phyloP scores from a whole-genome alignment of 495 filamentous ascomycete genomes.

The Aspergillus campestris region DNA sequence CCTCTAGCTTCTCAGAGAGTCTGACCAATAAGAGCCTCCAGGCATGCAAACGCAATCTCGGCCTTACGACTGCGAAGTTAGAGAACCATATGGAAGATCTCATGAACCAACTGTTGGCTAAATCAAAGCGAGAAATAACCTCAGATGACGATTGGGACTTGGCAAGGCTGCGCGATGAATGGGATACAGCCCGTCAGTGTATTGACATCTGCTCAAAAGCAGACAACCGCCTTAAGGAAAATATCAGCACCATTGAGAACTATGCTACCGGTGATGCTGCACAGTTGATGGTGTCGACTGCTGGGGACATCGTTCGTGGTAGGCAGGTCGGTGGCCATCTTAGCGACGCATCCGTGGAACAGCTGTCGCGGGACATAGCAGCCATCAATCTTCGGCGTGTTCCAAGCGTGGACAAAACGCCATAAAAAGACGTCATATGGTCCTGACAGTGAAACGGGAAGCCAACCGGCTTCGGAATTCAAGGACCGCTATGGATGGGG shows the following conservation, averaged over 20 bases:
- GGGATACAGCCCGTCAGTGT: conserved; percentile 29
- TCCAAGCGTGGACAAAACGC: conserved; percentile 5
- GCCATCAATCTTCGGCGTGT: conserved; percentile 11
- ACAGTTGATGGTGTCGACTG: conserved; percentile 36
- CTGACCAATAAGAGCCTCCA: conserved; percentile 27
- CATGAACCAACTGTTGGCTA: conserved; percentile 24
- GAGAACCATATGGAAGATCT: conserved; percentile 25
- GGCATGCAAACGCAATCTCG: conserved; percentile 30
- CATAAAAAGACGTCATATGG: conserved; percentile 5
- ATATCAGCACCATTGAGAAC: conserved; percentile 27
- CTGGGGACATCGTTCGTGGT: conserved; percentile 25
- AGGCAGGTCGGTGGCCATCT: conserved; percentile 35
- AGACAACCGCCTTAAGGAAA: conserved; percentile 24
- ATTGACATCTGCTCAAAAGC: conserved; percentile 31
- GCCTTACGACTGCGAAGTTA: conserved; percentile 20
- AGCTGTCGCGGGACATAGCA: conserved; percentile 30
- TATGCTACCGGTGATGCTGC: conserved; percentile 29
- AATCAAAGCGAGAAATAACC: conserved; percentile 17
- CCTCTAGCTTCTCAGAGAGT: conserved; percentile 16
- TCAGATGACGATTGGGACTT: conserved; percentile 28
- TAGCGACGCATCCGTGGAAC: conserved; percentile 25
- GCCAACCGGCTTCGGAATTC: conserved; percentile 17
- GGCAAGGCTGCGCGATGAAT: conserved; percentile 27
- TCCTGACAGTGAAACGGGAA: conserved; percentile 1
- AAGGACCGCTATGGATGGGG: conserved; percentile 26